Base-by-base conservation (phyloP, 2,329 filamentous ascomycete species). In the Verticillium nonalfalfae region DNA sequence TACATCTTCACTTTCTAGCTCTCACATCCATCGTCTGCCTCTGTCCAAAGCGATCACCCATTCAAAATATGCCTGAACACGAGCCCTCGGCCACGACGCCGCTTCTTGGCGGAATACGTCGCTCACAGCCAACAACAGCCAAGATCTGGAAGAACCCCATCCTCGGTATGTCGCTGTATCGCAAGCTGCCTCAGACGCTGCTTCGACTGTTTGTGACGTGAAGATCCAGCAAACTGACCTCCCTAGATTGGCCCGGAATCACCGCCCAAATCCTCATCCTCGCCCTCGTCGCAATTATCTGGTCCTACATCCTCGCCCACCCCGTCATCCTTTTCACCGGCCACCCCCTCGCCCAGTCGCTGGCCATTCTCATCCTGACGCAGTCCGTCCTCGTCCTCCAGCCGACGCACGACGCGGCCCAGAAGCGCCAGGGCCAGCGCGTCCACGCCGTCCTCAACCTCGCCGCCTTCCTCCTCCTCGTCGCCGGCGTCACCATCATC, bases 301-400 rank as follows among this genome's bases (percentile, higher is more conserved):
- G 92, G 91, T 85, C 85, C 56, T 84, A 84, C 61, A 84, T 97
- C 66, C 85, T 97, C 71, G 83, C 86, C 52, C 81, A 88, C 60
- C 75, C 78, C 35, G 72, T 96, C 64, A 90, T 91, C 45, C 86
- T 97, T 68, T 97, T 98, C 82, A 93, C 91, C 18, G 86, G 89
- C 9, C 94, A 98, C 74, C 94, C 94, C 7, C 87, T 97, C 71
- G 79, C 88, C 62, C 81, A 84, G 76, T 81, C 79, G 11, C 66
- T 89, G 61, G 93, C 87, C 57, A 74, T 96, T 62, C 81, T 97
- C 64, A 81, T 91, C 62, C 81, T 95, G 68, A 83, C 90, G 18
- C 89, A 97, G 79, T 89, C 89, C 60, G 86, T 93, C 66, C 86
- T 98, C 59, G 79, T 95, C 67, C 84, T 98, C 39, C 95, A 99